phyloP scores from a whole-genome alignment of 805 yeast genomes.

The Candida gorgasii region DNA sequence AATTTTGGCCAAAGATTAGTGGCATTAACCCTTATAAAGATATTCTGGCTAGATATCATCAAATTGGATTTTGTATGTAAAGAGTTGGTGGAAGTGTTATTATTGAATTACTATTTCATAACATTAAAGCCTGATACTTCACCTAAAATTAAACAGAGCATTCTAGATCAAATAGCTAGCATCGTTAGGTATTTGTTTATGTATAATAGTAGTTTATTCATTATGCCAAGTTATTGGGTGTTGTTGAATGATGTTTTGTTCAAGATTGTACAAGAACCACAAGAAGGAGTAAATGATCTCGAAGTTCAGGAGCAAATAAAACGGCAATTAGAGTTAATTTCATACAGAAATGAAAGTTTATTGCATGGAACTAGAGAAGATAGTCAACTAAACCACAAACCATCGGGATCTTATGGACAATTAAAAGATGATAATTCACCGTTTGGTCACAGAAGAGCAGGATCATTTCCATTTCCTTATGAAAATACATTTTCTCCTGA shows the following conservation, averaged over 20 bases:
- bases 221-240: slow-evolving; percentile 65
- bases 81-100: slow-evolving; percentile 60
- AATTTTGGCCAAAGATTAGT: slow-evolving; percentile 38
- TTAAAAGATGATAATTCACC: slow-evolving; percentile 8
- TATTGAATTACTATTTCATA: slow-evolving; percentile 40
- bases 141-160: slow-evolving; percentile 21
- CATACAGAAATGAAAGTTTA: slow-evolving; percentile 70
- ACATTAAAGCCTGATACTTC: slow-evolving; percentile 8
- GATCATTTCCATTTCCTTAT: slow-evolving; percentile 12
- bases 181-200: slow-evolving; percentile 45
- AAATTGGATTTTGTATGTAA: slow-evolving; percentile 59
- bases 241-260: slow-evolving; percentile 50
- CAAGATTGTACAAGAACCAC: slow-evolving; percentile 28
- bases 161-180: slow-evolving; percentile 28
- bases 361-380: slow-evolving; percentile 32
- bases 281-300: slow-evolving; percentile 21
- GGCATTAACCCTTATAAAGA: slow-evolving; percentile 50
- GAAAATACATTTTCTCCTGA: slow-evolving; percentile 1
- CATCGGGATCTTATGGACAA: too few relatives aligned
- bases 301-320: slow-evolving; percentile 44
- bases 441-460: slow-evolving; percentile 12
- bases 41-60: slow-evolving; percentile 72
- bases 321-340: slow-evolving; percentile 60
- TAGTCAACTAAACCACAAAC: too few relatives aligned
- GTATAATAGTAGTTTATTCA: slow-evolving; percentile 57